Evolutionary conservation across 345 rosid genomes (phyloP).

Genomic region (Arabidopsis thaliana): DNA sequence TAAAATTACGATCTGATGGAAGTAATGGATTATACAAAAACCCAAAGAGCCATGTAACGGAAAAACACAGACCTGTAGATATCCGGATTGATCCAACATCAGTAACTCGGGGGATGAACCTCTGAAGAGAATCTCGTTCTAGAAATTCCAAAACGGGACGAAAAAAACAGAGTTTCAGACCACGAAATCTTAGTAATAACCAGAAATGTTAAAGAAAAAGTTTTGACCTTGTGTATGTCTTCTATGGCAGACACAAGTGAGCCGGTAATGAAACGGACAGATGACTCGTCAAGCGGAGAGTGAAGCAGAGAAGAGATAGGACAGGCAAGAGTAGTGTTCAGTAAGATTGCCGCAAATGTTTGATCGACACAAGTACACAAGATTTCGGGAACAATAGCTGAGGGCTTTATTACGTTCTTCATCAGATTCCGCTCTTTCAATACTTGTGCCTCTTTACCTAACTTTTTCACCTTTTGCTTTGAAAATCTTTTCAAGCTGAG

Average conservation of each 20-base stretch:
- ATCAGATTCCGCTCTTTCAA: conserved; percentile 80
- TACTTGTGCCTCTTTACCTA: conserved; percentile 90
- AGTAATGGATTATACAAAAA: conserved; percentile 10
- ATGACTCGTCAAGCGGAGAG: conserved; percentile 73
- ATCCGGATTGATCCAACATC: conserved; percentile 86
- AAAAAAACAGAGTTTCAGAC: conserved; percentile 18
- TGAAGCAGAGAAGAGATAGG: conserved; percentile 82
- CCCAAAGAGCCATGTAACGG: conserved; percentile 17
- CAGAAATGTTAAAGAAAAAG: conserved; percentile 23
- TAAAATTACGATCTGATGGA: neutral
- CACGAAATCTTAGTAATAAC: conserved; percentile 7
- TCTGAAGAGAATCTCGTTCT: conserved; percentile 84
- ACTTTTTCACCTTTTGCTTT: conserved; percentile 72
- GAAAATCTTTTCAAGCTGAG: conserved; percentile 87
- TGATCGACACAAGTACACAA: conserved; percentile 73
- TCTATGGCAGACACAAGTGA: conserved; percentile 75
- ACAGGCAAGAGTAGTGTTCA: conserved; percentile 75
- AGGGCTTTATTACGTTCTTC: conserved; percentile 57
- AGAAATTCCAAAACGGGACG: conserved; percentile 42
- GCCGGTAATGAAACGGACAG: conserved; percentile 77
- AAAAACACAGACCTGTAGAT: conserved; percentile 66
- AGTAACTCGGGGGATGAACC: conserved; percentile 82
- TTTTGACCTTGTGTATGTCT: conserved; percentile 74
- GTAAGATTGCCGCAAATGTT: conserved; percentile 67
- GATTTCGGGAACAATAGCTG: conserved; percentile 72